Conservation (phyloP, 169 alveolate genomes). For the Besnoitia besnoiti region DNA sequence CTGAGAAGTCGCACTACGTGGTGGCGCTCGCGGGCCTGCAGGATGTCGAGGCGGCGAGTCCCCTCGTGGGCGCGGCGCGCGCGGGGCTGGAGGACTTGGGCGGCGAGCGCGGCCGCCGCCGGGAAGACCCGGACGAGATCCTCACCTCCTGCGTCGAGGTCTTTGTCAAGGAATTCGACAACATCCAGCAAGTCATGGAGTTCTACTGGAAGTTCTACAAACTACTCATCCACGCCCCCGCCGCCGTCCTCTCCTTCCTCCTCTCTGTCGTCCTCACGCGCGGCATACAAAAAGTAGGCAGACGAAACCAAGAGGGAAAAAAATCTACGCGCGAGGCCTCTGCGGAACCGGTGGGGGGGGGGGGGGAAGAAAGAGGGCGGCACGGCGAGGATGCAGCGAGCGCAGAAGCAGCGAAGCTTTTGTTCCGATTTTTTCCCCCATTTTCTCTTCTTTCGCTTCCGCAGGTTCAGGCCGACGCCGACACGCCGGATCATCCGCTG, state of each 20-base stretch:
- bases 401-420: no score
- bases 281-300: not conserved
- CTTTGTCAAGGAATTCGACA: not conserved
- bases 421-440: no score
- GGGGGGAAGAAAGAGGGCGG: no score
- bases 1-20: not conserved
- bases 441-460: not conserved
- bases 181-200: constrained; percentile 31
- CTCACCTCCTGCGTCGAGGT: not conserved
- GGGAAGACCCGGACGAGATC: not conserved
- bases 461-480: constrained; percentile 9
- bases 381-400: no score
- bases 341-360: no score
- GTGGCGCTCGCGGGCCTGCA: not conserved
- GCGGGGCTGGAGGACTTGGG: not conserved
- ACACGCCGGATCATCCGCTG: constrained; percentile 42
- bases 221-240: constrained; percentile 8
- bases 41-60: not conserved
- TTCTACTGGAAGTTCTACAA: constrained; percentile 11
- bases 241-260: constrained; percentile 4
- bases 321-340: no score
- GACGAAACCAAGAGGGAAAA: not conserved
- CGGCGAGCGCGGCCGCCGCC: not conserved
- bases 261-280: constrained; percentile 48
- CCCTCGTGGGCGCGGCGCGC: not conserved